Evolutionary conservation across 176 grass and related monocot genomes (phyloP), one percentile per base, ranked within the genome.

Genomic region (Aegilops speltoides): DNA sequence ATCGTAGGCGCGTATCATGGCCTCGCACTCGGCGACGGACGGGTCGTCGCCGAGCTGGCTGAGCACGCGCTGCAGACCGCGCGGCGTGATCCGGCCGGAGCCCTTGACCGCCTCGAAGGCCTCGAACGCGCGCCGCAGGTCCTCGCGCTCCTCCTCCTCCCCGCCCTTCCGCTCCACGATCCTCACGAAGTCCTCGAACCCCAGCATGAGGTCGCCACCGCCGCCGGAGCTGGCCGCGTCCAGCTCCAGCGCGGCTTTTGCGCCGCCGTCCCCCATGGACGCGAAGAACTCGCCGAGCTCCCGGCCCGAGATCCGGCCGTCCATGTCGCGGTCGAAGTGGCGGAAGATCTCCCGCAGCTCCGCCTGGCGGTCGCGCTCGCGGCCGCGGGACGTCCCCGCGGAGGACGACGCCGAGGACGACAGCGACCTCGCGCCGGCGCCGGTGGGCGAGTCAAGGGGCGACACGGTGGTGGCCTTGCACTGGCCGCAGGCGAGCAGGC

Each of bases 91-190:
- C 79, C 96, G 81, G n/a, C 96, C 96, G 28, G 93, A 95, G 31
- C 96, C 96, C 88, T 98, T 98, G 62, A 92, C 96, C 6, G 88
- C 96, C 96, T 98, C 96, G 63, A 98, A 98, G 78, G 89, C 94
- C 88, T 93, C 59, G 84, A 98, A 98, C 16, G 93, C 96, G 43
- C 65, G 89, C 66, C 84, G 79, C 38, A 98, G 84, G 83, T 95
- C 96, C 81, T 95, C 93, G 41, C 89, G 89, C 70, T 92, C 81
- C 77, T 93, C 95, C 83, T 86, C 88, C 79, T 88, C 89, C 29
- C 70, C 86, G 70, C 82, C 89, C 69, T 91, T 91, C 59, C 34
- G 88, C 89, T 98, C 93, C 88, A 98, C 84, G 73, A 98, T 74
- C 29, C 87, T 73, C 82, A 89, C 91, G 41, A 98, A 98, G 78